phyloP scores from a whole-genome alignment of 2,329 filamentous ascomycete species.

The Verticillium albo-atrum region DNA sequence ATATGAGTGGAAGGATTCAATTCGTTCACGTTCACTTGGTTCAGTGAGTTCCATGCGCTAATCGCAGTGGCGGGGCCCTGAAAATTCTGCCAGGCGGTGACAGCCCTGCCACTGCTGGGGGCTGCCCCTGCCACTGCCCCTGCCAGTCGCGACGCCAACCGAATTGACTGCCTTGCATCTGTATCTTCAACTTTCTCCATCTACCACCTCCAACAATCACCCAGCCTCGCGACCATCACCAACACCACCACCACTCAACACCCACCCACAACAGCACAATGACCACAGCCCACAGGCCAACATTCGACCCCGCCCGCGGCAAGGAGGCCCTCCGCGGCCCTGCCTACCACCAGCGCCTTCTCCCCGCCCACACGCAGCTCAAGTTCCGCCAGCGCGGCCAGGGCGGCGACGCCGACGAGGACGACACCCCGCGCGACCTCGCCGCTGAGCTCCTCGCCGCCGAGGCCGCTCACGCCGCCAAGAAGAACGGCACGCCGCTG shows the following conservation, averaged over 20 bases:
- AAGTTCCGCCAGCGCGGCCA: constrained; percentile 87
- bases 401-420: constrained; percentile 71
- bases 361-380: constrained; percentile 88
- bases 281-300: constrained; percentile 76
- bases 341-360: constrained; percentile 92
- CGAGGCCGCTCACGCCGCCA: constrained; percentile 82
- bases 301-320: constrained; percentile 91
- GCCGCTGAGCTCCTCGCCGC: constrained; percentile 85
- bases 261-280: constrained; percentile 30
- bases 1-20: constrained; percentile 10
- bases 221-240: not conserved
- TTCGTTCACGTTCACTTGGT: too few species aligned
- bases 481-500: constrained; percentile 63
- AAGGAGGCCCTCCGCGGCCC: constrained; percentile 92
- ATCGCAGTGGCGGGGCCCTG: constrained; percentile 12
- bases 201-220: not conserved
- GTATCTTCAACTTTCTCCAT: not conserved
- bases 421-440: constrained; percentile 64
- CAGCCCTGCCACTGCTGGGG: not conserved
- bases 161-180: not conserved
- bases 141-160: not conserved
- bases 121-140: too few species aligned
- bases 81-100: constrained; percentile 50
- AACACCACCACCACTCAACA: not conserved
- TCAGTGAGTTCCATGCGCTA: constrained; percentile 3